These are phyloP conservation scores for Maudiozyma bulderi DNA, from an alignment of 805 yeast species.

Conservation along the genomic window DNA sequence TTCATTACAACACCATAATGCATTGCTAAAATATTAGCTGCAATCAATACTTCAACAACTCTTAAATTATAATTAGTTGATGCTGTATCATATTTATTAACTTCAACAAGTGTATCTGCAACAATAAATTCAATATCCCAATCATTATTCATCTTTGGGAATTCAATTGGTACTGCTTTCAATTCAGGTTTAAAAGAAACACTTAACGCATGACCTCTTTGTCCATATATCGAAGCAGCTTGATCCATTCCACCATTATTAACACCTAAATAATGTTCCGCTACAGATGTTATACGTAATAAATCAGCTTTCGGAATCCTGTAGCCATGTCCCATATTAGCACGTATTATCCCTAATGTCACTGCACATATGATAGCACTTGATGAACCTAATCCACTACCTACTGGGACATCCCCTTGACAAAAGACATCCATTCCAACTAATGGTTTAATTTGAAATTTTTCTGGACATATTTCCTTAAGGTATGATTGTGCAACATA, in stretches of 20 bases:
- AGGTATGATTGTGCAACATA: conserved; percentile 48
- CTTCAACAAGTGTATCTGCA: conserved; percentile 52
- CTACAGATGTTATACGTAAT: conserved; percentile 50
- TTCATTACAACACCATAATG: conserved; percentile 31
- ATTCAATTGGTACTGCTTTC: conserved; percentile 42
- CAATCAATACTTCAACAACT: conserved; percentile 61
- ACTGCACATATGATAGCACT: conserved; percentile 66
- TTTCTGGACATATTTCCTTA: conserved; percentile 22
- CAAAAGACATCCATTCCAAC: conserved; percentile 44
- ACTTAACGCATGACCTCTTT: conserved; percentile 45
- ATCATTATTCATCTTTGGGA: conserved; percentile 39
- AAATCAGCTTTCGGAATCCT: conserved; percentile 41
- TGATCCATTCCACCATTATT: conserved; percentile 80
- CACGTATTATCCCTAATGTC: conserved; percentile 45
- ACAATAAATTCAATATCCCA: conserved; percentile 44
- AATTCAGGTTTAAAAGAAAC: conserved; percentile 54
- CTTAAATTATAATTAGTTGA: conserved; percentile 60
- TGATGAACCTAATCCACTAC: conserved; percentile 61
- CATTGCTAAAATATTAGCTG: conserved; percentile 48
- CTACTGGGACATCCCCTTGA: conserved; percentile 62
- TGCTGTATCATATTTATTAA: conserved; percentile 61
- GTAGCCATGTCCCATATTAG: conserved; percentile 34
- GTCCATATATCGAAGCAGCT: conserved; percentile 61
- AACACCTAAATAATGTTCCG: conserved; percentile 65
- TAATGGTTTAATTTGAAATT: conserved; percentile 24